Base-by-base conservation (phyloP, 73 alveolate species). In the Tetrahymena borealis region DNA sequence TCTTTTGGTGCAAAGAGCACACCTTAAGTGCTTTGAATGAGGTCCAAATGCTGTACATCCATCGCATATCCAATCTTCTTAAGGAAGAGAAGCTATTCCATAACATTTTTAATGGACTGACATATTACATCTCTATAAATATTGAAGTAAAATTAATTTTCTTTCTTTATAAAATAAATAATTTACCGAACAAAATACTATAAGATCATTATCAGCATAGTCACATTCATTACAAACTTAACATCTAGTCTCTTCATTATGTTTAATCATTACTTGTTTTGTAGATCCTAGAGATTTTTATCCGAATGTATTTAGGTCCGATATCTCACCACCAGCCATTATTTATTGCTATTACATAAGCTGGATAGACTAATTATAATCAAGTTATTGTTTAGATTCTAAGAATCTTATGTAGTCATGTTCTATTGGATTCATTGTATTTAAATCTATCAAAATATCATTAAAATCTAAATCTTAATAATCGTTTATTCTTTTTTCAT, bases 61-160 rank as follows among this genome's bases (percentile, higher is more conserved):
- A 40, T 91, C 93, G 78, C 96, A 94, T 42, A 91, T 91, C 96
- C 96, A 94, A 38, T 94, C 96, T 78, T 94, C 94, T 38, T 39
- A 37, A 8, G 96, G 96, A 33, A 94, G 79, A 7, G 39, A 39
- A 39, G 91, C 93, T 28, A 94, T 94, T 38, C 93, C 93, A 94
- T 91, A 94, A 40, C 96, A 94, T 37, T 94, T 91, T 39, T 94
- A 78, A 91, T 94, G 96, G 10, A 94, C 96, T 33, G 96, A 94
- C 31, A 94, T 91, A 32, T 91, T 91, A 78, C 96, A 94, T 78
- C 90, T 94, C 93, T 90, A 39, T 3, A 13, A 18, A 24, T 18
- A n/a, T 60, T 6, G 28, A n/a, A 42, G 28, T 24, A 18, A 60
- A 20, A 60, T 7, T 1, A 24, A 24, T 60, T 15, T 4, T 24